Percentiles rank a stretch among this genome's conserved stretches.
These are phyloP conservation scores for Botrytis fabae DNA, from an alignment of 2,329 filamentous ascomycete genomes.

Conservation along the genomic window DNA sequence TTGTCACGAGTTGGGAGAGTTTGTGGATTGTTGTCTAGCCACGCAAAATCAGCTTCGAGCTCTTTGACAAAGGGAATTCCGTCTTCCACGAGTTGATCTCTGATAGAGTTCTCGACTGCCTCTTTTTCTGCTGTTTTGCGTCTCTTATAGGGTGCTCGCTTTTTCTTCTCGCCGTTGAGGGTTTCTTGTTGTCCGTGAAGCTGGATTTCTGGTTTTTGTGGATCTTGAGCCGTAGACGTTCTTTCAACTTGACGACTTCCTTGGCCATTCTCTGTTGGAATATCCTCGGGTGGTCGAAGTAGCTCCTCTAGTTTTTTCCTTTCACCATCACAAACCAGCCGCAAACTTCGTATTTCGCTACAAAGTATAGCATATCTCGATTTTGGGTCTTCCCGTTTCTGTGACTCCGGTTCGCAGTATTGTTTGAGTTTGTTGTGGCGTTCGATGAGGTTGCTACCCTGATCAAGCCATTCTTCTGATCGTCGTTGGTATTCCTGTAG, in stretches of 20 bases:
- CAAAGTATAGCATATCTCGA: background rate
- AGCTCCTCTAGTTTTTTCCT: background rate
- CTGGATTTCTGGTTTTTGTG: background rate
- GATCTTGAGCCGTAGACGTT: background rate
- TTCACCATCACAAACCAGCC: background rate
- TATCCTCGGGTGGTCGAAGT: background rate
- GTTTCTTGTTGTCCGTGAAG: background rate
- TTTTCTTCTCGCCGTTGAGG: background rate
- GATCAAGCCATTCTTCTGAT: background rate
- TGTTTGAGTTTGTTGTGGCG: background rate
- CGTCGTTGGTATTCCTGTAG: background rate
- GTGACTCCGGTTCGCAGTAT: background rate
- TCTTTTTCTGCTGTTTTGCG: background rate
- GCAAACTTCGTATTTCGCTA: background rate
- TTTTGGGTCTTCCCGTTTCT: background rate
- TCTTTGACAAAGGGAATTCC: background rate
- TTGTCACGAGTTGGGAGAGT: background rate
- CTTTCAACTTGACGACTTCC: background rate
- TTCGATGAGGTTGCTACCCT: background rate
- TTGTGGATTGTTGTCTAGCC: background rate
- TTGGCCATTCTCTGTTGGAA: background rate
- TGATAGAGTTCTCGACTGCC: background rate
- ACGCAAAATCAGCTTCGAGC: background rate
- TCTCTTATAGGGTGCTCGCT: slow-evolving; percentile 2
- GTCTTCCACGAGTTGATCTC: background rate